phyloP scores from a whole-genome alignment of 305 asterid genomes.

The Lippia alba region DNA sequence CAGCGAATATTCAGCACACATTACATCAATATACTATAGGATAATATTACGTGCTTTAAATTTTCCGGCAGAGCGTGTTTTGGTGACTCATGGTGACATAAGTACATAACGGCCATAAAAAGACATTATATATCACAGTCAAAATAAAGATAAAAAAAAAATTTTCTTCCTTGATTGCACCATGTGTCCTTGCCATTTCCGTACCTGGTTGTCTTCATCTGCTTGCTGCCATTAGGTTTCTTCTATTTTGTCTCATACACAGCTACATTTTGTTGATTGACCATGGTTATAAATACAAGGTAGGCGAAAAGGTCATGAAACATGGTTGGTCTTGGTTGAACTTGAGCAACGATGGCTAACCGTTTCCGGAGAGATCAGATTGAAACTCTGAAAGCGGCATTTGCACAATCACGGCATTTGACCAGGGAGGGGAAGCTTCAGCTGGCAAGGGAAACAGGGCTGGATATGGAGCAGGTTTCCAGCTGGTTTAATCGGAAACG shows the following conservation, averaged over 20 bases:
- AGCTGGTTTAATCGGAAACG: conserved; percentile 43
- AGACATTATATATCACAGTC: too few species aligned
- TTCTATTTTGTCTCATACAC: background rate
- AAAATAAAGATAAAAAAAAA: too few species aligned
- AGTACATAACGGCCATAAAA: background rate
- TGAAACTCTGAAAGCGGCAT: conserved; percentile 32
- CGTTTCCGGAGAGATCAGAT: conserved; percentile 35
- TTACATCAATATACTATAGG: background rate
- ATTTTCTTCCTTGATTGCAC: background rate
- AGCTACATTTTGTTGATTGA: background rate
- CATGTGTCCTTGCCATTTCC: too few species aligned
- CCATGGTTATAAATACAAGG: conserved; percentile 14
- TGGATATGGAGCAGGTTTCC: conserved; percentile 48
- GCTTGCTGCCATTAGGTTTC: conserved; percentile 6
- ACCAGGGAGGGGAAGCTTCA: conserved; percentile 37
- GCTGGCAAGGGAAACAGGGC: conserved; percentile 38
- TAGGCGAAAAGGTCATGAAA: background rate
- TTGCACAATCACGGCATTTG: conserved; percentile 35
- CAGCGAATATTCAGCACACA: background rate
- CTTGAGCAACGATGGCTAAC: conserved; percentile 32
- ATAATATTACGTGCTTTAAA: background rate
- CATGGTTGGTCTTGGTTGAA: conserved; percentile 12
- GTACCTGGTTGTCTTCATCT: background rate
- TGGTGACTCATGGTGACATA: conserved; percentile 13
- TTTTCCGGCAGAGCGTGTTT: conserved; percentile 16